phyloP scores from a whole-genome alignment of 2,329 filamentous ascomycete species.

The Anthostomella pinea region DNA sequence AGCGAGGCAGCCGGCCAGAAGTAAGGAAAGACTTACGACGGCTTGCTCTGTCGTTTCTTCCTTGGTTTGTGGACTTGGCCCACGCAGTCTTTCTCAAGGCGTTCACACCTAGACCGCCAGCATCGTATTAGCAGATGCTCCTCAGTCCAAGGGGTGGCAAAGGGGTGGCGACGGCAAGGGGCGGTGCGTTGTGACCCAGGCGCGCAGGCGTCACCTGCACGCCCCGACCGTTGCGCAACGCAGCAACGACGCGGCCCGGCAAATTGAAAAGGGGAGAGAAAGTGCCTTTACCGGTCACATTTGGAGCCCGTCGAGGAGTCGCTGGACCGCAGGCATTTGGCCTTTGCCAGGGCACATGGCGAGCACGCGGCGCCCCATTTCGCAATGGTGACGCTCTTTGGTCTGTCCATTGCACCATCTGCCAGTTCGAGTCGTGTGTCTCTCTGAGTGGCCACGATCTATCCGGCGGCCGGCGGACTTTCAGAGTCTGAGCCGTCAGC shows the following conservation, averaged over 20 bases:
- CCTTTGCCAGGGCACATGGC: conserved; percentile 47
- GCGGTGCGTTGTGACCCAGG: too few relatives aligned
- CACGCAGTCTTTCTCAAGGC: conserved; percentile 46
- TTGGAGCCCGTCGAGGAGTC: conserved; percentile 35
- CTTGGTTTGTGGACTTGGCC: conserved; percentile 47
- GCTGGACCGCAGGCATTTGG: conserved; percentile 47
- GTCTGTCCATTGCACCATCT: conserved; percentile 19
- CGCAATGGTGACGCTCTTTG: conserved; percentile 24
- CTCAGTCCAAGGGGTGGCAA: too few relatives aligned
- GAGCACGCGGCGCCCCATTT: conserved; percentile 51
- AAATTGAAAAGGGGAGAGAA: neutral
- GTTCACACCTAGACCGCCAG: conserved; percentile 39
- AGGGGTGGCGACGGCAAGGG: too few relatives aligned
- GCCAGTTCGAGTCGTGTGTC: neutral
- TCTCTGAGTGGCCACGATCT: conserved; percentile 2
- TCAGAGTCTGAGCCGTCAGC: conserved; percentile 14
- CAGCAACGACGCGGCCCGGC: too few relatives aligned
- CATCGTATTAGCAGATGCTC: conserved; percentile 9
- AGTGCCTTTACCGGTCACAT: conserved; percentile 42
- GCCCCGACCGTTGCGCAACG: too few relatives aligned
- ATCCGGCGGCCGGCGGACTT: conserved; percentile 23
- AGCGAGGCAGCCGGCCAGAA: too few relatives aligned
- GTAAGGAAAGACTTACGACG: conserved; percentile 50
- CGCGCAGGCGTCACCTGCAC: too few relatives aligned
- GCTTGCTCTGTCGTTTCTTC: conserved; percentile 49